phyloP scores from a whole-genome alignment of 1,139 yeast species.

The Saccharomyces hybrid region DNA sequence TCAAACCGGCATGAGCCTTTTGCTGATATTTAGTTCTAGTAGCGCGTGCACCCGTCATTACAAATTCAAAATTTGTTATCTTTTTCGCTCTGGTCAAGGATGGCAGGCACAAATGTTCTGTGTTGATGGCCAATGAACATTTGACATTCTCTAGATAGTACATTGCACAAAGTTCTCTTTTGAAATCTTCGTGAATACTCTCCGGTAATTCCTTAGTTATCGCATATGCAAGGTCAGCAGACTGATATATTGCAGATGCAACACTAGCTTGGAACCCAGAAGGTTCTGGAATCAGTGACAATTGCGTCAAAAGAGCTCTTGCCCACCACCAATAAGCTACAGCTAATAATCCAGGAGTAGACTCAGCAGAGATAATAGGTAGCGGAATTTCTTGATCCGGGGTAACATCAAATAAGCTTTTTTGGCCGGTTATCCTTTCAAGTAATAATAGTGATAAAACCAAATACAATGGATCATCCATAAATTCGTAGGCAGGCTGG shows the following conservation, averaged over 20 bases:
- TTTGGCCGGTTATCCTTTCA: slow-evolving; percentile 39
- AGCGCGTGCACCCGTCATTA: slow-evolving; percentile 82
- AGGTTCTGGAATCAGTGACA: slow-evolving; percentile 53
- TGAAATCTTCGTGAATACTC: slow-evolving; percentile 18
- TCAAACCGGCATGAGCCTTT: slow-evolving; percentile 59
- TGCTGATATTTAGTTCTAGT: slow-evolving; percentile 80
- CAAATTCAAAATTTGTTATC: slow-evolving; percentile 52
- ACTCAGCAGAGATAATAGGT: slow-evolving; percentile 12
- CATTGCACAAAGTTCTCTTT: slow-evolving; percentile 37
- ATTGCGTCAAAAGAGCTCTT: slow-evolving; percentile 55
- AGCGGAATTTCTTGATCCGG: slow-evolving; percentile 20
- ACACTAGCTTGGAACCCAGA: slow-evolving; percentile 37
- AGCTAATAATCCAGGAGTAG: slow-evolving; percentile 30
- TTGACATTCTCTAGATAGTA: slow-evolving; percentile 64
- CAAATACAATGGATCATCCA: slow-evolving; percentile 47
- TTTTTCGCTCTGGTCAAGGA: slow-evolving; percentile 46
- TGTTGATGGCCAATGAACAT: slow-evolving; percentile 50
- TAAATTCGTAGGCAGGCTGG: slow-evolving; percentile 53
- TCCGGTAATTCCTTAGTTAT: slow-evolving; percentile 26
- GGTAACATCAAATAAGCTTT: slow-evolving; percentile 29
- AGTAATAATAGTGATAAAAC: slow-evolving; percentile 43
- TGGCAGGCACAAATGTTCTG: slow-evolving; percentile 49
- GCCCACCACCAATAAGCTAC: slow-evolving; percentile 66
- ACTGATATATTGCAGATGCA: slow-evolving; percentile 28
- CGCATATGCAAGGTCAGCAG: slow-evolving; percentile 24